A percentile compares a stretch with the other conserved stretches of the same genome.
These are phyloP conservation scores for Pseudonectria foliicola DNA, from an alignment of 2,329 filamentous ascomycete species.

Conservation along the genomic window DNA sequence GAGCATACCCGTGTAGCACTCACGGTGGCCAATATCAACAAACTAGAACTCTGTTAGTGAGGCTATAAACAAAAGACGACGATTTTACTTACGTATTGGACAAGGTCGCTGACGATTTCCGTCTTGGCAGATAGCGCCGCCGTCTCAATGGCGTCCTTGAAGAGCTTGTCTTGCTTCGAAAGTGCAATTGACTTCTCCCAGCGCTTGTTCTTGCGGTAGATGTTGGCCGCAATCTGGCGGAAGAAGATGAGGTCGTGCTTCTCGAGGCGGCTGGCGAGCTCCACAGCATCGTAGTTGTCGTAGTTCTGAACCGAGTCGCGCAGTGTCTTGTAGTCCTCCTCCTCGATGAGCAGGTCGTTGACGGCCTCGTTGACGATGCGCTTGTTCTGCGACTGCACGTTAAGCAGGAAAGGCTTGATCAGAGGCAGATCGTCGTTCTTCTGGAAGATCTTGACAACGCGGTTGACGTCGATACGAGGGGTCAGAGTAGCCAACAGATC, in stretches of 20 bases:
- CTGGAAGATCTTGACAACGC: slow-evolving; percentile 98
- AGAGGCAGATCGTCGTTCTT: slow-evolving; percentile 96
- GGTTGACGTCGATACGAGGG: slow-evolving; percentile 93
- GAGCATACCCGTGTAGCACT: slow-evolving; percentile 99
- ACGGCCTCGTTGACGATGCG: slow-evolving; percentile 96
- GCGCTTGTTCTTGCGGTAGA: slow-evolving; percentile 99
- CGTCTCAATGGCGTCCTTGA: slow-evolving; percentile 99
- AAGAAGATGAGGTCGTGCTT: slow-evolving; percentile 99
- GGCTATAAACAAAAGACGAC: neutral
- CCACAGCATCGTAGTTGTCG: slow-evolving; percentile 96
- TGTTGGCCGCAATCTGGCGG: slow-evolving; percentile 94
- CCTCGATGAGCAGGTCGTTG: slow-evolving; percentile 94
- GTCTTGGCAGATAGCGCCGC: slow-evolving; percentile 83
- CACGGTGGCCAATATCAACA: slow-evolving; percentile 96
- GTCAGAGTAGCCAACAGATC: slow-evolving; percentile 89
- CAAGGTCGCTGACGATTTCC: slow-evolving; percentile 89
- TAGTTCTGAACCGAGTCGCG: slow-evolving; percentile 97
- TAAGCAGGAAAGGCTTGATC: slow-evolving; percentile 97
- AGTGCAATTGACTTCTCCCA: slow-evolving; percentile 99
- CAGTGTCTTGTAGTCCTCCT: slow-evolving; percentile 98
- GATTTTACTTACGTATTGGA: slow-evolving; percentile 79
- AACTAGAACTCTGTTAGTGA: slow-evolving; percentile 56
- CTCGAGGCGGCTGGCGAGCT: slow-evolving; percentile 85
- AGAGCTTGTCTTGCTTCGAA: slow-evolving; percentile 98
- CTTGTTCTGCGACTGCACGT: slow-evolving; percentile 96